Conservation (phyloP, 345 rosid genomes). For the Boechera retrofracta region DNA sequence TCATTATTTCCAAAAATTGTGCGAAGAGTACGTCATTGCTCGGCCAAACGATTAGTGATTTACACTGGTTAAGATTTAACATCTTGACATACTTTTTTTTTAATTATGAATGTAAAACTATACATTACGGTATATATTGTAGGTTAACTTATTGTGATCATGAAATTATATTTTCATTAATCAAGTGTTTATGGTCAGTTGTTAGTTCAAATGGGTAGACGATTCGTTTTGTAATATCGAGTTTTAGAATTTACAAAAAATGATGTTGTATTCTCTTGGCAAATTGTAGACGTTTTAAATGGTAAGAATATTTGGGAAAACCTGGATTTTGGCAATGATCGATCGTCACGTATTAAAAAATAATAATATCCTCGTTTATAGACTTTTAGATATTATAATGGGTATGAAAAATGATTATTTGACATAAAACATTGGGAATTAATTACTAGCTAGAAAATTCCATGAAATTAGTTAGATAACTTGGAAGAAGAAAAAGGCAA, state of each 20-base stretch:
- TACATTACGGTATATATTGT: background rate
- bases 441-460: slow-evolving; percentile 22
- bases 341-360: background rate
- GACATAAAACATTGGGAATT: background rate
- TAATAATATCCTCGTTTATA: no score
- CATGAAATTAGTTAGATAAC: slow-evolving; percentile 14
- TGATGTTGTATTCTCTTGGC: background rate
- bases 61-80: background rate
- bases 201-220: background rate
- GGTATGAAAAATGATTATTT: slow-evolving; percentile 6
- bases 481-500: slow-evolving; percentile 12
- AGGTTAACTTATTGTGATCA: background rate
- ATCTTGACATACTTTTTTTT: background rate
- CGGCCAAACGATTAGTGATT: background rate
- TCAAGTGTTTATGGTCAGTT: background rate
- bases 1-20: background rate
- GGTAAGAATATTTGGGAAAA: no score
- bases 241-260: background rate
- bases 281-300: no score
- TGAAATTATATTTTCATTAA: background rate
- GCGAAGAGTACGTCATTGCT: background rate
- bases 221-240: background rate
- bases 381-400: background rate
- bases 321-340: background rate
- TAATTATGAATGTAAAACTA: background rate